phyloP scores from a whole-genome alignment of 257 asterid species.

The Ligustrum vulgare region DNA sequence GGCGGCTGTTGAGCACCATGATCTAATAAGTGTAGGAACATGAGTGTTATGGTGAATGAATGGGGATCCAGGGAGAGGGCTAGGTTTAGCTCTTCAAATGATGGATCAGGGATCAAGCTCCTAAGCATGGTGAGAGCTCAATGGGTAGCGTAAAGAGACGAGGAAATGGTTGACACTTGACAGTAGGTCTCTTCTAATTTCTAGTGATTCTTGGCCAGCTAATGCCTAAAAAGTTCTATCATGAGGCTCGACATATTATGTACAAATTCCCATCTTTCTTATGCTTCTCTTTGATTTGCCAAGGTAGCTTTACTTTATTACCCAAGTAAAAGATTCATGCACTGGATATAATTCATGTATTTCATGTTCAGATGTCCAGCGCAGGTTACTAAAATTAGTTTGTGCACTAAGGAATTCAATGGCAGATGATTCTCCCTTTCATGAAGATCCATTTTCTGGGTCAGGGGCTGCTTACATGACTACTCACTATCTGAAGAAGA shows the following conservation, averaged over 20 bases:
- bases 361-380: not conserved
- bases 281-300: not conserved
- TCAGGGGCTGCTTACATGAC: not conserved
- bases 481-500: not conserved
- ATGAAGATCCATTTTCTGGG: no score
- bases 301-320: not conserved
- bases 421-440: not conserved
- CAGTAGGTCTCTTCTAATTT: slow-evolving; percentile 37
- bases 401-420: not conserved
- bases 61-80: slow-evolving; percentile 58
- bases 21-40: slow-evolving; percentile 61
- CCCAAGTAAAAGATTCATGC: not conserved
- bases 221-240: slow-evolving; percentile 52
- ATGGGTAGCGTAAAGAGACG: slow-evolving; percentile 45
- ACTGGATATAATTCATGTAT: not conserved
- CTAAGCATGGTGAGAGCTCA: slow-evolving; percentile 43
- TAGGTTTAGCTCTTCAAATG: slow-evolving; percentile 46
- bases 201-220: slow-evolving; percentile 56
- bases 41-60: slow-evolving; percentile 69
- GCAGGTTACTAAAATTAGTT: not conserved
- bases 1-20: not conserved
- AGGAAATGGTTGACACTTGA: slow-evolving; percentile 49
- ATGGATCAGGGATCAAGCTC: slow-evolving; percentile 33
- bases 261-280: not conserved
- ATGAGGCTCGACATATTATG: slow-evolving; percentile 46